These are phyloP conservation scores for Pseudohalonectria lignicola DNA, from an alignment of 2,329 filamentous ascomycete species.

Conservation along the genomic window DNA sequence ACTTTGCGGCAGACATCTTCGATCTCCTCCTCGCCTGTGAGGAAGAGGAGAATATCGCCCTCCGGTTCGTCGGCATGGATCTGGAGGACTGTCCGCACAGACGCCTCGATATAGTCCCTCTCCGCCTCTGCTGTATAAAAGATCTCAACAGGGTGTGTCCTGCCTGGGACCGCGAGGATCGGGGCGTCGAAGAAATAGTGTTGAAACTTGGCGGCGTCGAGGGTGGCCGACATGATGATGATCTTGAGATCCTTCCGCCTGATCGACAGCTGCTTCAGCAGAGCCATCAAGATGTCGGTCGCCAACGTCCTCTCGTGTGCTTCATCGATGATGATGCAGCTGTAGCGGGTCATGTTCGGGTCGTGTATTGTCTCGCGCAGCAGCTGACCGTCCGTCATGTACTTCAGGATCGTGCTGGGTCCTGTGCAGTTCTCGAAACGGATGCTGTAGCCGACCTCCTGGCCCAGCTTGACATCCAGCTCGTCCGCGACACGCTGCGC, in stretches of 20 bases:
- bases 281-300: conserved; percentile 93
- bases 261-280: conserved; percentile 80
- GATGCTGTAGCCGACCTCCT: conserved; percentile 97
- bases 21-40: conserved; percentile 97
- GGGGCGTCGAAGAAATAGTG: conserved; percentile 94
- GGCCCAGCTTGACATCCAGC: conserved; percentile 83
- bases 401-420: conserved; percentile 86
- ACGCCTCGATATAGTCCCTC: conserved; percentile 92
- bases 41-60: conserved; percentile 86
- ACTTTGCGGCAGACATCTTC: conserved; percentile 95
- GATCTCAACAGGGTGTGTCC: conserved; percentile 94
- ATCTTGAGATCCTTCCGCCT: conserved; percentile 88
- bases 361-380: conserved; percentile 95
- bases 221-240: conserved; percentile 96
- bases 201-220: conserved; percentile 97
- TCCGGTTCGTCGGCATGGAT: conserved; percentile 90
- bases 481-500: conserved; percentile 96
- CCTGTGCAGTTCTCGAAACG: conserved; percentile 95
- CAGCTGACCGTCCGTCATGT: conserved; percentile 99
- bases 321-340: conserved; percentile 96
- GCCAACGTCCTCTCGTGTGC: conserved; percentile 96
- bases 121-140: conserved; percentile 97
- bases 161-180: conserved; percentile 83
- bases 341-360: conserved; percentile 81
- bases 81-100: conserved; percentile 87